phyloP scores from a whole-genome alignment of 106 monocot species.

The Phalaenopsis aphrodite region DNA sequence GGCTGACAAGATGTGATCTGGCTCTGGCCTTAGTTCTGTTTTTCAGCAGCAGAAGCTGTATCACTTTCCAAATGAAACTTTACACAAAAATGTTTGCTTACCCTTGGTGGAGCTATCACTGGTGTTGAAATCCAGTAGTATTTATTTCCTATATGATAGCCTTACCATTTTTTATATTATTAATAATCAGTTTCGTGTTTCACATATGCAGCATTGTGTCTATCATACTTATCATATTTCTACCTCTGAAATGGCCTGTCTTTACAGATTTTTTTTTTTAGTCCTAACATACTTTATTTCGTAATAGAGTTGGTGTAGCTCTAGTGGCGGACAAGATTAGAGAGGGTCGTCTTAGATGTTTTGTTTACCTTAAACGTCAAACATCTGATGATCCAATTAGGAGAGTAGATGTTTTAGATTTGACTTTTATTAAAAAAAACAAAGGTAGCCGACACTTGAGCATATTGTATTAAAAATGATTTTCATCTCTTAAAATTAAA shows the following conservation, averaged over 20 bases:
- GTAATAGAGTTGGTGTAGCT: too few species aligned
- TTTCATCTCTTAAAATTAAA: too few species aligned
- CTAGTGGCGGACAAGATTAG: too few species aligned
- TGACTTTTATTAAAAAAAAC: too few species aligned
- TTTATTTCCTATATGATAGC: background rate
- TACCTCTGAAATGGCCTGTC: background rate
- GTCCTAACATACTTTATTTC: too few species aligned
- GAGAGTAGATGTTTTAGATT: too few species aligned
- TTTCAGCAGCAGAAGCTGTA: background rate
- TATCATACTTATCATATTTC: background rate
- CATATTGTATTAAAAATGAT: too few species aligned
- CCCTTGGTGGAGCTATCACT: background rate
- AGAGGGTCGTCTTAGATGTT: too few species aligned
- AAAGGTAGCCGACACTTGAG: too few species aligned
- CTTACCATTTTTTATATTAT: background rate
- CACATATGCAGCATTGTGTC: background rate
- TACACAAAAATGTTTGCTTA: background rate
- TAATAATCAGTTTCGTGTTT: background rate
- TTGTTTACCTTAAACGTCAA: too few species aligned
- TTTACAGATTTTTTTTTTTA: background rate
- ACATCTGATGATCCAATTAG: too few species aligned
- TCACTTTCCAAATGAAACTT: background rate
- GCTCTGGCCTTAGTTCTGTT: background rate
- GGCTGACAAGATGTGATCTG: background rate
- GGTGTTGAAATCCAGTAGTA: background rate